A percentile compares a stretch with the other conserved stretches of the same genome.
phyloP scores from a whole-genome alignment of 2,329 filamentous ascomycete species.

The Pestalotiopsis sp. region DNA sequence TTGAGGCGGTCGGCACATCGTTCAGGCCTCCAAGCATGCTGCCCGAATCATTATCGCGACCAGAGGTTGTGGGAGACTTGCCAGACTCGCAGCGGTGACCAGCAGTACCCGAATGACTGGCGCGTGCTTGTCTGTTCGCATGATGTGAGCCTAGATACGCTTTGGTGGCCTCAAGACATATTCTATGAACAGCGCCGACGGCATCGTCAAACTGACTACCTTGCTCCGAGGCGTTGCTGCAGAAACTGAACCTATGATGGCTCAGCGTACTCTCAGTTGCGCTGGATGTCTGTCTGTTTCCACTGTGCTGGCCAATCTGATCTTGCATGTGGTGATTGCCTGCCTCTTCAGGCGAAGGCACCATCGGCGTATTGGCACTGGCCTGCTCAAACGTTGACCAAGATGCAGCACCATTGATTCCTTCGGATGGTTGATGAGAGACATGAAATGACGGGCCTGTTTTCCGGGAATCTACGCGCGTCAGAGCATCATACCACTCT shows the following conservation, averaged over 20 bases:
- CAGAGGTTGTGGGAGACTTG: neutral
- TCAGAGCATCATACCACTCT: neutral
- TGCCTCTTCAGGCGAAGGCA: neutral
- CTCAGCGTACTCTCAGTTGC: slow-evolving; percentile 1
- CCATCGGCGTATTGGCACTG: neutral
- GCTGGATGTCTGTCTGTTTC: neutral
- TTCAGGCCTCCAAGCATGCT: neutral
- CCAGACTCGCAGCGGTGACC: neutral
- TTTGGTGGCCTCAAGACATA: slow-evolving; percentile 21
- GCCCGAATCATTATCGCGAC: neutral
- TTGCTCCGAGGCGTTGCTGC: slow-evolving; percentile 12
- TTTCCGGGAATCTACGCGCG: neutral
- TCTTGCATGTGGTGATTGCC: no score
- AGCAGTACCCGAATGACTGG: neutral
- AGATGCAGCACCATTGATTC: neutral
- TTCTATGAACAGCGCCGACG: slow-evolving; percentile 18
- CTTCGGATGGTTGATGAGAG: neutral
- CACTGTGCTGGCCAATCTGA: no score
- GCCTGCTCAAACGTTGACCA: neutral
- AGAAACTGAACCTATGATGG: slow-evolving; percentile 14
- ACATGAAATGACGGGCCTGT: neutral
- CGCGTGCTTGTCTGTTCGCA: slow-evolving; percentile 19
- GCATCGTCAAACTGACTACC: slow-evolving; percentile 9
- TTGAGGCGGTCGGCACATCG: neutral
- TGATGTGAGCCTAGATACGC: slow-evolving; percentile 20